Conservation (phyloP, 768 basidiomycete genomes). For the Mycena rebaudengoi region DNA sequence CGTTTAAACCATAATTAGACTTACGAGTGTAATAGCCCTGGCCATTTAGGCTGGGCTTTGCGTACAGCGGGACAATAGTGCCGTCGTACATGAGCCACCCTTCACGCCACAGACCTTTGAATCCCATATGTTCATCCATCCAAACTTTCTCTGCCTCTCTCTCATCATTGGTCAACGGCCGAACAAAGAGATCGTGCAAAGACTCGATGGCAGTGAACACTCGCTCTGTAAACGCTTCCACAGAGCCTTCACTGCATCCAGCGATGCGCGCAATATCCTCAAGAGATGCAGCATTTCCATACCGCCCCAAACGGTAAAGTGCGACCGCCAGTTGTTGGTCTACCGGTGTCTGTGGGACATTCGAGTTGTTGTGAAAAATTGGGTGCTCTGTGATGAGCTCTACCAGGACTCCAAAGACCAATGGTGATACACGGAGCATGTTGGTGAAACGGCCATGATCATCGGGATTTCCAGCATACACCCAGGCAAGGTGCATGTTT, state of each 20-base stretch:
- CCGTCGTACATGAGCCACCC: slow-evolving; percentile 46
- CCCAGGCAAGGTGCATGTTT: slow-evolving; percentile 33
- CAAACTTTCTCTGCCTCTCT: slow-evolving; percentile 44
- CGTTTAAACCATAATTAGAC: slow-evolving; percentile 44
- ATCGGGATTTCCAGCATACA: slow-evolving; percentile 34
- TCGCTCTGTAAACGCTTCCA: slow-evolving; percentile 36
- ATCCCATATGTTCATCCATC: slow-evolving; percentile 42
- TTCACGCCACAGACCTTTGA: slow-evolving; percentile 39
- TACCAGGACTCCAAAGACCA: slow-evolving; percentile 35
- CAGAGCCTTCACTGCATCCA: slow-evolving; percentile 37
- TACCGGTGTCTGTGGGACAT: slow-evolving; percentile 37
- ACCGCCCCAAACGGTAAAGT: slow-evolving; percentile 35
- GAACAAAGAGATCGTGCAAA: slow-evolving; percentile 40
- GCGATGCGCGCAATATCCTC: slow-evolving; percentile 34
- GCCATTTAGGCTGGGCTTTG: slow-evolving; percentile 37
- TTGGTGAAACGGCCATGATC: slow-evolving; percentile 29
- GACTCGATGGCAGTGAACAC: slow-evolving; percentile 39
- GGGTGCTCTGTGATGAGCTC: slow-evolving; percentile 36
- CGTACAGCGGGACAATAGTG: too few species aligned
- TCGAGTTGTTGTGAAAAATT: slow-evolving; percentile 36
- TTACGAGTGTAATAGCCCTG: slow-evolving; percentile 45
- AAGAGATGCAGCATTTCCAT: slow-evolving; percentile 39
- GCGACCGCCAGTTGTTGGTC: slow-evolving; percentile 37
- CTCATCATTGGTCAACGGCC: slow-evolving; percentile 34
- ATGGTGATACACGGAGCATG: slow-evolving; percentile 36